These are phyloP conservation scores for Priceomyces medius DNA, from an alignment of 805 yeast genomes.

Conservation along the genomic window DNA sequence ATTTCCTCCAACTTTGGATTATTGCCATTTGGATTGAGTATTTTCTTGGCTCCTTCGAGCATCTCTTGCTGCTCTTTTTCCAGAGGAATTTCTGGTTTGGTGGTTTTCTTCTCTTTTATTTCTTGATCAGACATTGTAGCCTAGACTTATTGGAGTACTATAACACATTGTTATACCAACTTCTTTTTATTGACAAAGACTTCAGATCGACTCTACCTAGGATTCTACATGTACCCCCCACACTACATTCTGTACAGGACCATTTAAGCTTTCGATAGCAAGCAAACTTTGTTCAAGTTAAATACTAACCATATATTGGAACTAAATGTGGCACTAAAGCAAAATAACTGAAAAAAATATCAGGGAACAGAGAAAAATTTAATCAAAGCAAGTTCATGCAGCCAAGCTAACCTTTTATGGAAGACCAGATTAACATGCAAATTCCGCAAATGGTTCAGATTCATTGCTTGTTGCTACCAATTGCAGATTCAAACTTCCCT, in stretches of 20 bases:
- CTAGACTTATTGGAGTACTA: neutral
- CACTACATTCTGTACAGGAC: too few relatives aligned
- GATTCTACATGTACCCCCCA: too few relatives aligned
- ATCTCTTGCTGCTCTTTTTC: neutral
- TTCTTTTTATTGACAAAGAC: neutral
- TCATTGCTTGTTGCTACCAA: neutral
- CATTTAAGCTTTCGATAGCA: too few relatives aligned
- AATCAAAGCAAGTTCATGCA: too few relatives aligned
- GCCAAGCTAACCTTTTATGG: too few relatives aligned
- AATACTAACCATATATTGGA: too few relatives aligned
- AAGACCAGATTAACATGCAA: too few relatives aligned
- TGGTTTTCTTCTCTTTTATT: neutral
- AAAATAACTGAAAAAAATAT: too few relatives aligned
- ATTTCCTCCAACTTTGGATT: slow-evolving; percentile 26
- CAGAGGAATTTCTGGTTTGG: slow-evolving; percentile 9
- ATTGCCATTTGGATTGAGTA: slow-evolving; percentile 30
- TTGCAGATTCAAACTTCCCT: slow-evolving; percentile 10
- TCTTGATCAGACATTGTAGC: slow-evolving; percentile 1
- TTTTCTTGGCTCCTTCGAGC: slow-evolving; percentile 5
- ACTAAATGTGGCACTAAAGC: too few relatives aligned
- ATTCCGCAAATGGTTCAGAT: neutral
- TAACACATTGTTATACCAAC: neutral
- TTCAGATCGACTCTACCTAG: too few relatives aligned
- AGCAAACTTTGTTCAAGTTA: too few relatives aligned
- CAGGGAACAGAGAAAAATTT: too few relatives aligned